phyloP scores from a whole-genome alignment of 2,329 filamentous ascomycete genomes.

The Cladobotryum mycophilum region DNA sequence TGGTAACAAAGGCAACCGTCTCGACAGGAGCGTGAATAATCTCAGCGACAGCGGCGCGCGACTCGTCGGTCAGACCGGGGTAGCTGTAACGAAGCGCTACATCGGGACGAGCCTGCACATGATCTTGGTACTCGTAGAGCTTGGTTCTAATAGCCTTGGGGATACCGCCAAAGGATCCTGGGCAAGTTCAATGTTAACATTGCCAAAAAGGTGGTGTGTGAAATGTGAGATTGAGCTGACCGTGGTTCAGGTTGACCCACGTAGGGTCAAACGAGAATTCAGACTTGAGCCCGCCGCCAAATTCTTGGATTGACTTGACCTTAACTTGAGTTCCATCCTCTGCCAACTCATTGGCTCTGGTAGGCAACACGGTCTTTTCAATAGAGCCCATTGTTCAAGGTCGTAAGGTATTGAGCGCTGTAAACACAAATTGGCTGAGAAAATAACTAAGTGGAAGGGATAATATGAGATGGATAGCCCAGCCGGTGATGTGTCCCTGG shows the following conservation, averaged over 20 bases:
- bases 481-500: too few species aligned
- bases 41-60: constrained; percentile 51
- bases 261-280: constrained; percentile 63
- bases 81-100: constrained; percentile 43
- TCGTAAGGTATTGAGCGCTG: too few species aligned
- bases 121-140: constrained; percentile 59
- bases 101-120: constrained; percentile 64
- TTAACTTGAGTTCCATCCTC: not conserved
- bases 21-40: constrained; percentile 60
- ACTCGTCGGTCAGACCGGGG: constrained; percentile 50
- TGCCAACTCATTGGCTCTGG: not conserved
- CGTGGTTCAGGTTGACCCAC: constrained; percentile 75
- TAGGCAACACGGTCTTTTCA: not conserved
- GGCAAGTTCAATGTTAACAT: too few species aligned
- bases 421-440: too few species aligned
- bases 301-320: constrained; percentile 10
- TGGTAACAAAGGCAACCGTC: constrained; percentile 70
- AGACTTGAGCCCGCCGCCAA: constrained; percentile 42
- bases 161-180: constrained; percentile 74
- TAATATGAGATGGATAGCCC: too few species aligned
- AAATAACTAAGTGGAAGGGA: too few species aligned
- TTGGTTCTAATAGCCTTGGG: constrained; percentile 55
- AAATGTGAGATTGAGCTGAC: constrained; percentile 34
- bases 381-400: not conserved
- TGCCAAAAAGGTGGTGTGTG: too few species aligned